phyloP scores from a whole-genome alignment of 176 grass and related monocot species.

The Oryza glumipatula region DNA sequence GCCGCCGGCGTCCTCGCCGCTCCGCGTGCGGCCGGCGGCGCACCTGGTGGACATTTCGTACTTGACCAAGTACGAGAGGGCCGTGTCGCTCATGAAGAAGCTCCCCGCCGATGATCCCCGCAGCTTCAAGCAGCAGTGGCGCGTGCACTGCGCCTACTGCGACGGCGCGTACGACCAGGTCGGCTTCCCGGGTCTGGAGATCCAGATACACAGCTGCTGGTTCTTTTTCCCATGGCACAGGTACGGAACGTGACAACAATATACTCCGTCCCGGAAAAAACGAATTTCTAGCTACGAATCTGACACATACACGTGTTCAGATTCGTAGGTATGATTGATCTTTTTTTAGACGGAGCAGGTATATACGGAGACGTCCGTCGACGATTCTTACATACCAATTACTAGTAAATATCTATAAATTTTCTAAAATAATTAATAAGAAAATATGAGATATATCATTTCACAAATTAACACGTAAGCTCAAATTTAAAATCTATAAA shows the following conservation, averaged over 20 bases:
- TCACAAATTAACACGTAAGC: no score
- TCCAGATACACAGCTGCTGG: constrained; percentile 68
- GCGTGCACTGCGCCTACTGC: constrained; percentile 68
- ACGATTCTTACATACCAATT: no score
- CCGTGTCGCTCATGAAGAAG: constrained; percentile 64
- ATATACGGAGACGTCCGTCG: no score
- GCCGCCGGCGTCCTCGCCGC: constrained; percentile 33
- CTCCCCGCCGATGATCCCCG: constrained; percentile 70
- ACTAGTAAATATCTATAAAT: no score
- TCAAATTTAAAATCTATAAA: no score
- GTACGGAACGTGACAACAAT: not conserved
- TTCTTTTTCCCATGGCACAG: constrained; percentile 85
- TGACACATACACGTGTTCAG: no score
- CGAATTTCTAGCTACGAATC: no score
- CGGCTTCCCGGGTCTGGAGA: constrained; percentile 52
- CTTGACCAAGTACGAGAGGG: constrained; percentile 61
- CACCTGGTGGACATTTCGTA: constrained; percentile 50
- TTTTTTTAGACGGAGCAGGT: no score
- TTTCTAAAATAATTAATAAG: no score
- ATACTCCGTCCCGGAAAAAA: no score
- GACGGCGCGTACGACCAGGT: constrained; percentile 60
- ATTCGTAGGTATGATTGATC: no score
- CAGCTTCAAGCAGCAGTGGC: constrained; percentile 73
- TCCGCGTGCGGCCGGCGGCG: constrained; percentile 72
- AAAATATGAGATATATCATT: no score